Base-by-base conservation (phyloP, 345 rosid genomes). In the Diplotaxis tenuifolia region DNA sequence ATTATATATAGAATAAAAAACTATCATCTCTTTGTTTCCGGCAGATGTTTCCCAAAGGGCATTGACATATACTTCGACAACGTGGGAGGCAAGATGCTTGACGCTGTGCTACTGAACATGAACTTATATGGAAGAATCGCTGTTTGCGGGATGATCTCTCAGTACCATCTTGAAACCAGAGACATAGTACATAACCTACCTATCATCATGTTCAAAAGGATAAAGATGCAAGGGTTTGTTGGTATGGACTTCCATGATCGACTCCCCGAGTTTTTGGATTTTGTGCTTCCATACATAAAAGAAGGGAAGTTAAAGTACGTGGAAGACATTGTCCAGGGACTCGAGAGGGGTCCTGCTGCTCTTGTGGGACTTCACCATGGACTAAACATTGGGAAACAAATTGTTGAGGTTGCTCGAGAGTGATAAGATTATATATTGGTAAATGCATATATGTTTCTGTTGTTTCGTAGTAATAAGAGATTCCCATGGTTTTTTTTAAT, bases 11-110 rank as follows among this genome's bases (percentile, higher is more conserved):
- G 7, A 57, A 34, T 34, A 1, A 0, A 23, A 31, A 1, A 2
- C 20, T n/a, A 6, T 3, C 6, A 16, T 7, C 4, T 19, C 28
- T 53, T 58, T 21, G n/a, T 10, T 23, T 28, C 25, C 25, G 6
- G 7, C 11, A 14, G 59, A 14, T 54, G 38, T 28, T 15, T 58
- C 20, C 59, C 59, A 22, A 25, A 54, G 22, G 54, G 54, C 14
- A 49, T 52, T 15, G 20, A 47, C 52, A 47, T 47, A 47, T 47
- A 85, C 80, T 83, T 83, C 14, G 89, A 85, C 4, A 85, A 83
- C 59, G 87, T 85, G 9, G 84, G 87, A 21, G 89, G 87, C 0
- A 81, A 81, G 68, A 81, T 82, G 73, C 77, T 86, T 14, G 89
- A 85, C 15, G 79, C 83, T 0, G 89, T 82, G 20, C 82, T 85